A percentile compares a stretch with the other conserved stretches of the same genome.
Evolutionary conservation across 306 rosid species (phyloP).

Genomic region (Cicer chorassanicum): DNA sequence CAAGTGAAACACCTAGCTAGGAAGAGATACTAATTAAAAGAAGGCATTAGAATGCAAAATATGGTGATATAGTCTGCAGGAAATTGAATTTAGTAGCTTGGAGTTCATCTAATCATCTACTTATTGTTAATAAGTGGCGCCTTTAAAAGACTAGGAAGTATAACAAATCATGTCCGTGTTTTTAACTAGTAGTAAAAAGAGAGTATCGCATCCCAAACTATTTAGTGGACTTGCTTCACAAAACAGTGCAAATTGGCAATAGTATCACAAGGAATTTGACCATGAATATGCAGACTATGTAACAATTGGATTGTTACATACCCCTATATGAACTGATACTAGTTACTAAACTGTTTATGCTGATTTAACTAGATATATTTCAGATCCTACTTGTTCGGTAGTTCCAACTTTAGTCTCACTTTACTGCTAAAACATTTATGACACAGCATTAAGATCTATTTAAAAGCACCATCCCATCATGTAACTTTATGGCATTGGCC

Average conservation of each 20-base stretch:
- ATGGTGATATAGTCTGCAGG: not conserved
- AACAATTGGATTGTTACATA: not conserved
- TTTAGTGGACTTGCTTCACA: not conserved
- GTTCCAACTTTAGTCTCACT: slow-evolving; percentile 26
- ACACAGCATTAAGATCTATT: slow-evolving; percentile 17
- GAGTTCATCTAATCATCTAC: not conserved
- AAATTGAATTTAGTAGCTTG: slow-evolving; percentile 8
- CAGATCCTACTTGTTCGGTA: not conserved
- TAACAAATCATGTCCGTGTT: slow-evolving; percentile 22
- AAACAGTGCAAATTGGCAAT: slow-evolving; percentile 7
- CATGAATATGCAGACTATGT: slow-evolving; percentile 17
- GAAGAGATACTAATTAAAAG: not conserved
- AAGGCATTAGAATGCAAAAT: not conserved
- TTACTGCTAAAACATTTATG: slow-evolving; percentile 9
- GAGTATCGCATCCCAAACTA: slow-evolving; percentile 24
- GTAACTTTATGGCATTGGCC: slow-evolving; percentile 30
- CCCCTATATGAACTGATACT: slow-evolving; percentile 2
- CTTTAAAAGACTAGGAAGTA: not conserved
- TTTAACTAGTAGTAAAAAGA: slow-evolving; percentile 5
- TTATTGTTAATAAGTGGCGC: not conserved
- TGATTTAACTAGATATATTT: slow-evolving; percentile 2
- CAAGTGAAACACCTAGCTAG: not conserved
- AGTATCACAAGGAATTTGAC: slow-evolving; percentile 17
- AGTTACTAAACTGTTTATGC: slow-evolving; percentile 4
- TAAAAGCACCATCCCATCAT: slow-evolving; percentile 27